phyloP scores from a whole-genome alignment of 345 rosid genomes.

The Litchi chinensis region DNA sequence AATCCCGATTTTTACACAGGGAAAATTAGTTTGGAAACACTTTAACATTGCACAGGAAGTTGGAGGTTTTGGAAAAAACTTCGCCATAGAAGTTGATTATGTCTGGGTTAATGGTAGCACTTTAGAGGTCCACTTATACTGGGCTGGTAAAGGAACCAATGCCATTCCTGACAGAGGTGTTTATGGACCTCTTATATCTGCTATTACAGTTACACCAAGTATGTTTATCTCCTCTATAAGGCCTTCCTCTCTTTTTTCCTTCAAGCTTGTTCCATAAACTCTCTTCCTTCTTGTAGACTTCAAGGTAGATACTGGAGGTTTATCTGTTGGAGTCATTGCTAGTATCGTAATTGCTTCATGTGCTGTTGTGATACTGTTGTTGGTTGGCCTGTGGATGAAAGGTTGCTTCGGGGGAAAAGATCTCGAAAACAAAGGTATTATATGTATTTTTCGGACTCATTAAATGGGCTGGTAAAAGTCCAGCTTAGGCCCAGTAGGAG shows the following conservation, averaged over 20 bases:
- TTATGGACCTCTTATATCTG: conserved; percentile 92
- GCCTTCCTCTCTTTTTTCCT: background rate
- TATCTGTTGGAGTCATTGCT: conserved; percentile 63
- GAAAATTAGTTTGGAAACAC: conserved; percentile 48
- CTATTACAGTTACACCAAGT: conserved; percentile 74
- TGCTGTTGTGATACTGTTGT: conserved; percentile 41
- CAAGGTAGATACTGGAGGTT: conserved; percentile 52
- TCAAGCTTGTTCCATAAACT: background rate
- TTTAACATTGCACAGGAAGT: conserved; percentile 73
- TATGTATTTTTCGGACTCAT: too few relatives aligned
- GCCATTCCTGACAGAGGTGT: conserved; percentile 65
- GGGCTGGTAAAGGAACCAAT: conserved; percentile 85
- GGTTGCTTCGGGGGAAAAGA: conserved; percentile 62
- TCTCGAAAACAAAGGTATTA: conserved; percentile 59
- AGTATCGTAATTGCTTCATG: conserved; percentile 64
- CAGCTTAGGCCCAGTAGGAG: too few relatives aligned
- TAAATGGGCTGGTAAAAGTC: too few relatives aligned
- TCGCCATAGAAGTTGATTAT: conserved; percentile 29
- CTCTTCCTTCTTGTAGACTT: conserved; percentile 46
- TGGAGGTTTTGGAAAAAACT: conserved; percentile 63
- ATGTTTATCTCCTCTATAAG: conserved; percentile 28
- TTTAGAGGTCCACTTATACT: conserved; percentile 71
- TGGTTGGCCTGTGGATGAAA: conserved; percentile 41
- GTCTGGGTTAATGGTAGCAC: conserved; percentile 60
- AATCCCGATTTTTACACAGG: conserved; percentile 43